Percentiles rank a stretch among this genome's conserved stretches.
Conservation (phyloP, 352 stramenopile genomes). For the Globisporangium acanthophoron region DNA sequence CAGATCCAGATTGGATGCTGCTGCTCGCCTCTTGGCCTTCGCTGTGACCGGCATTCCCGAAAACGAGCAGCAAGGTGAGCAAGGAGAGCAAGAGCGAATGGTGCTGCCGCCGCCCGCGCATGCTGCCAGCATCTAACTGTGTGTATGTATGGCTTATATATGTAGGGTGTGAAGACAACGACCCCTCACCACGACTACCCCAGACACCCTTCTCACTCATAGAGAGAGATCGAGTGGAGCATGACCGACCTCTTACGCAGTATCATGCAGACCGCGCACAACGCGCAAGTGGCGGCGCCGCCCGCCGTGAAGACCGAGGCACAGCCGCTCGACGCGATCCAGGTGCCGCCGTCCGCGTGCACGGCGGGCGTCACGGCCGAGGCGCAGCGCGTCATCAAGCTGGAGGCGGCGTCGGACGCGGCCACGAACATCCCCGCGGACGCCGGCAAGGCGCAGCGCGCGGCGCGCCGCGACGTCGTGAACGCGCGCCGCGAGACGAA, state of each 20-base stretch:
- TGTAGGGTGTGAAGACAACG: not conserved
- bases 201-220: constrained; percentile 2
- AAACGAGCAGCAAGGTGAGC: not conserved
- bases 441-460: constrained; percentile 58
- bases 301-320: constrained; percentile 27
- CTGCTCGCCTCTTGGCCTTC: too few relatives aligned
- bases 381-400: constrained; percentile 34
- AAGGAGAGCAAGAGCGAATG: too few relatives aligned
- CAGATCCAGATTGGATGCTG: too few relatives aligned
- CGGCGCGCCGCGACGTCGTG: constrained; percentile 51
- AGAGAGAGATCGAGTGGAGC: not conserved
- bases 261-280: constrained; percentile 51
- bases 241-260: constrained; percentile 81
- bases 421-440: constrained; percentile 3
- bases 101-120: too few relatives aligned
- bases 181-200: constrained; percentile 1
- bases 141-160: not conserved
- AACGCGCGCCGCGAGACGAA: constrained; percentile 68
- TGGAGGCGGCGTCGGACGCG: constrained; percentile 21
- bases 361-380: constrained; percentile 12
- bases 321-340: constrained; percentile 58
- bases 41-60: not conserved
- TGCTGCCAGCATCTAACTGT: too few relatives aligned
- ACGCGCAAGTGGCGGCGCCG: constrained; percentile 13
- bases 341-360: constrained; percentile 27